Evolutionary conservation across 805 yeast species (phyloP).

Genomic region (Schizosaccharomyces octosporus): DNA sequence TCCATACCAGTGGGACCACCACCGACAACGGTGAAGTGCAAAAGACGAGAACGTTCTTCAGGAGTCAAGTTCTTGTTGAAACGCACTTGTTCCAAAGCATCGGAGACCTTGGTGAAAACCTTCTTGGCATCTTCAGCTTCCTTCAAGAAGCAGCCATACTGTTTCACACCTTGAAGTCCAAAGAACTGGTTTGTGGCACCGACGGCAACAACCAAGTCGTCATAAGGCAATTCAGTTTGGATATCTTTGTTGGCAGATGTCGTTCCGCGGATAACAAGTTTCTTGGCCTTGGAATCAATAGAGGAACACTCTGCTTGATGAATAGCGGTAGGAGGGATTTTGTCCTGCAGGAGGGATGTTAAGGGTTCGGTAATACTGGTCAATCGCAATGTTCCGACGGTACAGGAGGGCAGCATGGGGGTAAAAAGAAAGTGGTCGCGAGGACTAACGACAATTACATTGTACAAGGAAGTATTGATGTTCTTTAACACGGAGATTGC

Average conservation of each 20-base stretch:
- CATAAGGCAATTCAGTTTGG: conserved; percentile 34
- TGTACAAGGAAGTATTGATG: conserved; percentile 65
- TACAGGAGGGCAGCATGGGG: conserved; percentile 84
- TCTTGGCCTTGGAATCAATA: conserved; percentile 48
- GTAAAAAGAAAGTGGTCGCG: conserved; percentile 84
- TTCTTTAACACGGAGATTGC: conserved; percentile 62
- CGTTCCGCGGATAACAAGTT: conserved; percentile 25
- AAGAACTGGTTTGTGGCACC: conserved; percentile 90
- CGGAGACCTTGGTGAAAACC: conserved; percentile 62
- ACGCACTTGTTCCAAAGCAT: conserved; percentile 61
- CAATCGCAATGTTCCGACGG: conserved; percentile 68
- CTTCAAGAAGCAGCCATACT: conserved; percentile 68
- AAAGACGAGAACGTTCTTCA: conserved; percentile 33
- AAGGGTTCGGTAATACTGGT: conserved; percentile 90
- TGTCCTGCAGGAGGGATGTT: conserved; percentile 55
- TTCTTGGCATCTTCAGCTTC: conserved; percentile 73
- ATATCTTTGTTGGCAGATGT: conserved; percentile 15
- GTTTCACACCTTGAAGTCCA: conserved; percentile 78
- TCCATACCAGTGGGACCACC: conserved; percentile 62
- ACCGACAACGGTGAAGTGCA: conserved; percentile 45
- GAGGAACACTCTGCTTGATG: conserved; percentile 77
- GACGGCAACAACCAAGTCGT: conserved; percentile 72
- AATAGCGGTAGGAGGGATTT: conserved; percentile 53
- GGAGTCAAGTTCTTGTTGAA: conserved; percentile 41
- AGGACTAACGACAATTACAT: conserved; percentile 75